Base-by-base conservation (phyloP, 129 eudicot genomes). In the Mikania micrantha region DNA sequence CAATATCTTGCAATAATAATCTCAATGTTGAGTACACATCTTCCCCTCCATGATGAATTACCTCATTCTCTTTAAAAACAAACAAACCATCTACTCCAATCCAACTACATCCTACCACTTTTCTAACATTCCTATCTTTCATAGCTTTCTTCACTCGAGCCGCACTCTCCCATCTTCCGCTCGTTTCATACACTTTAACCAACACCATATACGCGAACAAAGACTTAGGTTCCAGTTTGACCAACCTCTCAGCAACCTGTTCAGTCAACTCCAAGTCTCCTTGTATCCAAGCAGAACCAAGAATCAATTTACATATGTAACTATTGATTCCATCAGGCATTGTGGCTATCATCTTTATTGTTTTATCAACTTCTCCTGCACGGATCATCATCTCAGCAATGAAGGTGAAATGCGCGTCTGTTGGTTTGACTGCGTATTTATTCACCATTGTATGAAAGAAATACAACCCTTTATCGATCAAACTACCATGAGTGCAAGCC, bases 91-190 rank as follows among this genome's bases (percentile, higher is more conserved):
- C 63, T 27, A 90, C 71, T 12, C 82, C 88, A 27, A 85, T 77
- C 89, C 90, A 87, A 74, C 97, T 87, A 68, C 84, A 80, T n/a
- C 88, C 86, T 47, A 40, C 61, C 56, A 53, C 76, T 64, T 83
- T 77, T 71, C 34, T 77, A 56, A 57, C 58, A 24, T 42, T 60
- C 21, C 74, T 79, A 77, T 74, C 84, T 52, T 79, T 73, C 97
- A 83, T 78, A 66, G 36, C 32, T 67, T 70, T 83, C 73, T 69
- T 85, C 73, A 90, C 84, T 44, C 97, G 83, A 61, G 81, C 92
- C 22, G 82, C 56, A 21, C 95, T 85, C 65, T 91, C 97, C 97
- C 97, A 91, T 79, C 79, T 83, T 34, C 90, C 92, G 57, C 83
- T 77, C 71, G 62, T 60, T 65, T 87, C 95, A 60, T 87, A 87